Percentiles rank a stretch among this genome's conserved stretches.
phyloP scores from a whole-genome alignment of 108 stramenopile genomes.

The Discostella pseudostelligera region DNA sequence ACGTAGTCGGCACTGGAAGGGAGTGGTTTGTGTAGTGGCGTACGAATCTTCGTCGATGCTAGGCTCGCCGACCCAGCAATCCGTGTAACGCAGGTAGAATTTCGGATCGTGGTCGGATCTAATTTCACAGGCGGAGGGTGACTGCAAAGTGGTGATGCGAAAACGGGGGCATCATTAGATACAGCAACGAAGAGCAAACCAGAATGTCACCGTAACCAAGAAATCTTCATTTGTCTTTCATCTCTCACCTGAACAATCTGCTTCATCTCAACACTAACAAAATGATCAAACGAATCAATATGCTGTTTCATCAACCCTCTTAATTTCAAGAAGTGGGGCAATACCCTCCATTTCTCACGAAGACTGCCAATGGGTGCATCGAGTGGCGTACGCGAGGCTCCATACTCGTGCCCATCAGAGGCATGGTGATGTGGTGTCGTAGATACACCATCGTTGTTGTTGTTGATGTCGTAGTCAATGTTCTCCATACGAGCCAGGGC shows the following conservation, averaged over 20 bases:
- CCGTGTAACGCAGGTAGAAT: constrained; percentile 93
- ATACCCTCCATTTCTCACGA: constrained; percentile 92
- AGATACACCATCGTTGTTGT: constrained; percentile 8
- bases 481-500: constrained; percentile 8
- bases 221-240: background rate
- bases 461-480: background rate
- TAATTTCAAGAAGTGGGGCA: constrained; percentile 92
- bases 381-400: constrained; percentile 67
- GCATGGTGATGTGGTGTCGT: constrained; percentile 1
- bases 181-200: no score
- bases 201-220: no score
- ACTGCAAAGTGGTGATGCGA: constrained; percentile 25
- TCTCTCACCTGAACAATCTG: constrained; percentile 73
- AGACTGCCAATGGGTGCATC: constrained; percentile 89
- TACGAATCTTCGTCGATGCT: constrained; percentile 92
- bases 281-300: constrained; percentile 97
- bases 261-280: constrained; percentile 92
- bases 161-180: background rate
- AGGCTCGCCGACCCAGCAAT: constrained; percentile 94
- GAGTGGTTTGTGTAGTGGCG: constrained; percentile 75
- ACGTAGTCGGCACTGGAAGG: constrained; percentile 95
- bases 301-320: constrained; percentile 97
- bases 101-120: constrained; percentile 94
- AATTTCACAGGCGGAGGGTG: constrained; percentile 83
- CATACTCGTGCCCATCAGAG: constrained; percentile 58